Percentiles rank a stretch among this genome's conserved stretches.
Evolutionary conservation across 192 early-diverging fungal species (phyloP).

Genomic region (Coemansia erecta): DNA sequence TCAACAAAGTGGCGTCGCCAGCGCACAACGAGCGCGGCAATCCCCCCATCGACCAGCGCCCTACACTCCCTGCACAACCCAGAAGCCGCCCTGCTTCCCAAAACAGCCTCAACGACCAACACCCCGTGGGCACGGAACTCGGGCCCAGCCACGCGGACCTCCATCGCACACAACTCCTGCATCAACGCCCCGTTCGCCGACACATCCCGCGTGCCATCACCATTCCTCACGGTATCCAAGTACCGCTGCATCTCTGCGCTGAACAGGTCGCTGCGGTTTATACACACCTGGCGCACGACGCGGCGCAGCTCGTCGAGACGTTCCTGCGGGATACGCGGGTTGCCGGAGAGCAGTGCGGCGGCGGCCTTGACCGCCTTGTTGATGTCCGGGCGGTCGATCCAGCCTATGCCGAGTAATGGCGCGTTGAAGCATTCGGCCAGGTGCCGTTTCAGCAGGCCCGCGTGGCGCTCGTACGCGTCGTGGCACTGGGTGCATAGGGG

Average conservation of each 20-base stretch:
- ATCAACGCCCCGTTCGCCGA: slow-evolving; percentile 9
- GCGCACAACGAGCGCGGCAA: slow-evolving; percentile 19
- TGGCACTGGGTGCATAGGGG: slow-evolving; percentile 40
- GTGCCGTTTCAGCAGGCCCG: slow-evolving; percentile 26
- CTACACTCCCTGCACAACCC: slow-evolving; percentile 24
- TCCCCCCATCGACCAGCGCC: slow-evolving; percentile 12
- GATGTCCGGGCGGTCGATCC: slow-evolving; percentile 38
- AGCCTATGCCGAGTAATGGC: slow-evolving; percentile 39
- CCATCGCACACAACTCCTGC: slow-evolving; percentile 24
- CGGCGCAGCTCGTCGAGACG: slow-evolving; percentile 8
- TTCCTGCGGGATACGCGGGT: slow-evolving; percentile 18
- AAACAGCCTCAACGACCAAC: slow-evolving; percentile 23
- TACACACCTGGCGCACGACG: slow-evolving; percentile 3
- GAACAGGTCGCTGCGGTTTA: slow-evolving; percentile 9
- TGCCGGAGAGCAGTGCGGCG: slow-evolving; percentile 21
- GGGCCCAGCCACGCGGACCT: slow-evolving; percentile 27
- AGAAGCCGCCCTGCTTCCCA: neutral
- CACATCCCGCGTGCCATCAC: neutral
- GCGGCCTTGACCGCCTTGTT: slow-evolving; percentile 26
- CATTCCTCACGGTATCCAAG: neutral
- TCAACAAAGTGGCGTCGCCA: slow-evolving; percentile 52
- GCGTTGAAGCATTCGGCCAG: slow-evolving; percentile 34
- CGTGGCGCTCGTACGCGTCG: slow-evolving; percentile 43
- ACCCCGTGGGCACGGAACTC: slow-evolving; percentile 42
- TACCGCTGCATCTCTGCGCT: neutral